Evolutionary conservation across 306 rosid species (phyloP), one percentile per base, ranked within the genome.

Genomic region (Dryas drummondii): DNA sequence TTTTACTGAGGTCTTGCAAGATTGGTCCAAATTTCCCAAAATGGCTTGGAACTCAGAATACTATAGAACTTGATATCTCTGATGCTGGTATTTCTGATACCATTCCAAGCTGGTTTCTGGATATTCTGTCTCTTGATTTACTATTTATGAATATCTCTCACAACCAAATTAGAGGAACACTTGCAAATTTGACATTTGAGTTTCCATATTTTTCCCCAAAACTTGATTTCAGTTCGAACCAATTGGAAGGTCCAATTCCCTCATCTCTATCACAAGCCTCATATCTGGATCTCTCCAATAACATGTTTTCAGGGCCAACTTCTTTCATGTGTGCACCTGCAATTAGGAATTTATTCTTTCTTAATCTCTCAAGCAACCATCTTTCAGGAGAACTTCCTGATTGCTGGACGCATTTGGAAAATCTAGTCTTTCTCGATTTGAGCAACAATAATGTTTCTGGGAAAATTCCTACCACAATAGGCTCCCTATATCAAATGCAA

Each of bases 171-270:
- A 4, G 12, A 7, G 68, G 48, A 53, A 53, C 53, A 49, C 10
- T 49, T 49, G 12, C 3, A 49, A 49, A 49, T 49, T 10, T 13
- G 12, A 49, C 4, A 7, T 49, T 49, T 7, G 53, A 49, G 13
- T 49, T 49, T 22, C 22, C 53, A 2, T 1, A 9, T 8, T 49
- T 49, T 49, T 8, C 13, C 53, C 46, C 22, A 6, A 44, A 8
- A 51, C 4, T 80, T 56, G 49, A 80, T 71, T 86, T 86, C 79
- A 77, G 69, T 52, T 68, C 67, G 7, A 86, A 86, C 32, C 76
- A 42, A 53, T 75, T 72, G 57, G 73, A 4, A 66, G 83, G 85
- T 72, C 4, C 74, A 15, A 2, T 78, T 4, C 83, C 88, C 19
- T 0, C 48, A 32, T 63, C 69, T 53, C 73, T 72, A 37, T 5